phyloP scores from a whole-genome alignment of 1,284 basidiomycete genomes.

The Rugosomyces carneus region DNA sequence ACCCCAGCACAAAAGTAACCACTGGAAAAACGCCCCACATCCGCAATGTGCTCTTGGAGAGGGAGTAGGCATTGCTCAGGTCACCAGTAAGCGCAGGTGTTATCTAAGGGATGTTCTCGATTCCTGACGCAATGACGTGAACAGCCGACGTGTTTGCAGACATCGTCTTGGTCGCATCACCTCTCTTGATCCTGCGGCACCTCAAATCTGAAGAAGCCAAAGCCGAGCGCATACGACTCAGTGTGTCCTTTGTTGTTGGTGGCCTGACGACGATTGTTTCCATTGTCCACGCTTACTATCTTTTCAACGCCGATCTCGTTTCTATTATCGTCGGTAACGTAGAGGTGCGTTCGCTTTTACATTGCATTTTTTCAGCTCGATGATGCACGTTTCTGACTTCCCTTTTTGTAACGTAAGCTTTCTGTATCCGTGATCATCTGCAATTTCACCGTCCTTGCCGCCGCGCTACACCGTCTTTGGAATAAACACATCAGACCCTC shows the following conservation, averaged over 20 bases:
- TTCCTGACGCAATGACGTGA: too few relatives aligned
- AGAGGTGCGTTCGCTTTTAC: background rate
- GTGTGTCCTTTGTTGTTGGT: background rate
- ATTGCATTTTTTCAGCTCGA: too few relatives aligned
- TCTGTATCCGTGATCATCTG: conserved; percentile 10
- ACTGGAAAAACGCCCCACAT: conserved; percentile 6
- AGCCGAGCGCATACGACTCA: background rate
- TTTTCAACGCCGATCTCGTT: background rate
- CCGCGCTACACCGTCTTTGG: conserved; percentile 1
- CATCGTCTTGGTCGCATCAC: conserved; percentile 1
- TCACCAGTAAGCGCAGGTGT: conserved; percentile 4
- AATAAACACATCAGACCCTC: background rate
- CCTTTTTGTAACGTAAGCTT: too few relatives aligned
- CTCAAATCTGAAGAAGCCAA: background rate
- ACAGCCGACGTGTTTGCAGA: conserved; percentile 12
- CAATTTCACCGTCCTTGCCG: conserved; percentile 8
- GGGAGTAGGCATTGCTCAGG: conserved; percentile 3
- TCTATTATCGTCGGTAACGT: background rate
- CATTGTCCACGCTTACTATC: background rate
- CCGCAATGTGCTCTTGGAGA: conserved; percentile 8
- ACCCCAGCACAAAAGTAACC: conserved; percentile 3
- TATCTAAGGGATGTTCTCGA: too few relatives aligned
- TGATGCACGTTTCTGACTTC: too few relatives aligned
- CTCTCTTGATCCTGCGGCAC: conserved; percentile 1
- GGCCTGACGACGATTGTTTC: background rate